Percentiles rank a stretch among this genome's conserved stretches.
phyloP scores from a whole-genome alignment of 1,139 yeast species.

The Saccharomyces uvarum region DNA sequence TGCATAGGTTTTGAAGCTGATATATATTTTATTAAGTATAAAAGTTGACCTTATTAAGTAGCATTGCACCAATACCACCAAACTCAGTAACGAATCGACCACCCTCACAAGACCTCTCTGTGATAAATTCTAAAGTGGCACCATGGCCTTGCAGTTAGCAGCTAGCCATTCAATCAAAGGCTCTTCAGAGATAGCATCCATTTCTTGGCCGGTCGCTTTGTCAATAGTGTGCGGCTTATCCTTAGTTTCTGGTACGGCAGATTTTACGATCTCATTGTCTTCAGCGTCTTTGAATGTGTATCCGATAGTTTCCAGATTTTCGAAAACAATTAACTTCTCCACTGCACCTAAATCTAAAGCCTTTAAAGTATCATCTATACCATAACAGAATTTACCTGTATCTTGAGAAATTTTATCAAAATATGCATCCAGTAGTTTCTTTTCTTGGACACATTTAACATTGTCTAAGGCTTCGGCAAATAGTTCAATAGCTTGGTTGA shows the following conservation, averaged over 20 bases:
- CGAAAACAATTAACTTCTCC: conserved; percentile 86
- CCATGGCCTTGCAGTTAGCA: conserved; percentile 88
- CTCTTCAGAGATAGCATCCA: conserved; percentile 78
- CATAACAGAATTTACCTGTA: conserved; percentile 93
- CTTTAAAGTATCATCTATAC: conserved; percentile 91
- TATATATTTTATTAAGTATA: too few species aligned
- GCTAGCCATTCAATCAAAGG: conserved; percentile 94
- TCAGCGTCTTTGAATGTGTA: conserved; percentile 80
- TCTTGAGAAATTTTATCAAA: conserved; percentile 97
- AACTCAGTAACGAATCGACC: conserved; percentile 96
- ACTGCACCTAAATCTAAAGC: conserved; percentile 95
- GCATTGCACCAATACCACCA: conserved; percentile 96
- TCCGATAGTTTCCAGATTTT: conserved; percentile 77
- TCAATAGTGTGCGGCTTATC: conserved; percentile 75
- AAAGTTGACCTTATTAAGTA: conserved; percentile 93
- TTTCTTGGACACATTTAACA: conserved; percentile 95
- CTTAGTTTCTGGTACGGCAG: conserved; percentile 57
- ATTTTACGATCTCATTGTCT: conserved; percentile 68
- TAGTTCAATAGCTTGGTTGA: conserved; percentile 95
- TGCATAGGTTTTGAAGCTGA: too few species aligned
- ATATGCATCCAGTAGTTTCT: conserved; percentile 83
- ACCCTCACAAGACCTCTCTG: conserved; percentile 95
- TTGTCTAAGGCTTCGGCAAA: conserved; percentile 94
- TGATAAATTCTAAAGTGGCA: conserved; percentile 90
- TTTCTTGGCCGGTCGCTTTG: conserved; percentile 79